Conservation (phyloP, 1,284 basidiomycete species). For the Marasmius fiardii region DNA sequence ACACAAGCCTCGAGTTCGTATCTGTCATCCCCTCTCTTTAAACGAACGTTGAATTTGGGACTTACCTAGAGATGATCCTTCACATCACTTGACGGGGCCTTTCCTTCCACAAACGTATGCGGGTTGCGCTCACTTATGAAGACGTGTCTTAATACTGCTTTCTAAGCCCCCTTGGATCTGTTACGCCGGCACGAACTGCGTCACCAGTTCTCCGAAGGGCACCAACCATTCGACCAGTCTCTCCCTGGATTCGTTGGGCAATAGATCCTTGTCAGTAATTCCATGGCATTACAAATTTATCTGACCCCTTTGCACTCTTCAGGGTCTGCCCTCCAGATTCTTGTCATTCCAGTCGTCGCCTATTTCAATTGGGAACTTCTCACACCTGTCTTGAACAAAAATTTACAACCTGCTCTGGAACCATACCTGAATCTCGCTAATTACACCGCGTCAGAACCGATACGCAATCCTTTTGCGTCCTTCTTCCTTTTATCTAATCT, state of each 20-base stretch:
- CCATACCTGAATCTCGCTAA: conserved; percentile 20
- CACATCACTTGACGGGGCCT: conserved; percentile 57
- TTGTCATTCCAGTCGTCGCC: conserved; percentile 69
- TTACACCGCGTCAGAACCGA: conserved; percentile 33
- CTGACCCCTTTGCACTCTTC: conserved; percentile 8
- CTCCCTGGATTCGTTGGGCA: conserved; percentile 59
- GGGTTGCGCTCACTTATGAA: conserved; percentile 14
- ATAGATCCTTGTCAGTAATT: conserved; percentile 60
- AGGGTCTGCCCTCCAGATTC: conserved; percentile 73
- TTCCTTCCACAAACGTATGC: conserved; percentile 62
- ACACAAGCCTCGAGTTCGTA: not conserved
- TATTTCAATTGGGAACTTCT: conserved; percentile 72
- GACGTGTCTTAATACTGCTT: conserved; percentile 21
- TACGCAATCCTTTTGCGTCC: conserved; percentile 73
- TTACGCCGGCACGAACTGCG: conserved; percentile 32
- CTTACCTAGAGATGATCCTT: conserved; percentile 41
- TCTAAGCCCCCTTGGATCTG: conserved; percentile 32
- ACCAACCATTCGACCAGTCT: conserved; percentile 16
- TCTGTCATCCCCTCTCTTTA: not conserved
- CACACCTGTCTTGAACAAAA: conserved; percentile 17
- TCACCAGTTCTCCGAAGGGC: conserved; percentile 17
- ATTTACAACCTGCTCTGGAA: not conserved
- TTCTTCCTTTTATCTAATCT: conserved; percentile 78
- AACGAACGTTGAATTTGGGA: conserved; percentile 4
- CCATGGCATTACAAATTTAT: not conserved